Percentiles rank a stretch among this genome's conserved stretches.
Conservation (phyloP, 768 basidiomycete species). For the Mycena epipterygia region DNA sequence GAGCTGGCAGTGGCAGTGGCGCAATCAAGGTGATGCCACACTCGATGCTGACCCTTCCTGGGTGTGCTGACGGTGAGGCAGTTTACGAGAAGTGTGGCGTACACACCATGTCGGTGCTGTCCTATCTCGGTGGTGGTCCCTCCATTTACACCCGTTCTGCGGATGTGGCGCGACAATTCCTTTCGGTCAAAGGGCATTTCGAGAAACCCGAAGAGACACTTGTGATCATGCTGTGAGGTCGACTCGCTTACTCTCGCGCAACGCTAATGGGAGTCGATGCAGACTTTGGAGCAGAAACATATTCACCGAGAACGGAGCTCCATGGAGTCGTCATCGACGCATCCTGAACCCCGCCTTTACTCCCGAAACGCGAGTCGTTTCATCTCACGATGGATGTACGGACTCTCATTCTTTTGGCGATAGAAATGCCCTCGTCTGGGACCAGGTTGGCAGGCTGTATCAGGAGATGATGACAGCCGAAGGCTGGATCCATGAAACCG, state of each 20-base stretch:
- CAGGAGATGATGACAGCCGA: constrained; percentile 9
- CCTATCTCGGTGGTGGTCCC: not conserved
- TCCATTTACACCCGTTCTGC: not conserved
- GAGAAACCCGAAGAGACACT: not conserved
- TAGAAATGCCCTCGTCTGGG: constrained; percentile 13
- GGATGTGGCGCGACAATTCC: constrained; percentile 4
- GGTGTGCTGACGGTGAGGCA: not conserved
- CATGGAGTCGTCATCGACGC: constrained; percentile 24
- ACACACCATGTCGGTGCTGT: constrained; percentile 1
- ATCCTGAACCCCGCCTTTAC: constrained; percentile 18
- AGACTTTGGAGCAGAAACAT: constrained; percentile 11
- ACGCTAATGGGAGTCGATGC: not conserved
- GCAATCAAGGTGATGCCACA: constrained; percentile 10
- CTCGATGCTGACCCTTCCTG: not conserved
- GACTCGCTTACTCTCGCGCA: too few species aligned
- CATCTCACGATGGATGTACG: not conserved
- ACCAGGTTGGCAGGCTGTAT: not conserved
- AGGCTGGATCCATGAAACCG: not conserved
- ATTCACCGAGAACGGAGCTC: constrained; percentile 11
- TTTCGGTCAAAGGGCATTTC: constrained; percentile 7
- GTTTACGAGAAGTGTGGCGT: not conserved
- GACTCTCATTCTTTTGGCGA: too few species aligned
- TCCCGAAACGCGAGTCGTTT: constrained; percentile 6
- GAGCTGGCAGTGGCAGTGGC: constrained; percentile 10
- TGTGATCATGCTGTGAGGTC: not conserved